Percentiles rank a stretch among this genome's conserved stretches.
phyloP scores from a whole-genome alignment of 2,329 filamentous ascomycete genomes.

The Chalaropsis thielavioides region DNA sequence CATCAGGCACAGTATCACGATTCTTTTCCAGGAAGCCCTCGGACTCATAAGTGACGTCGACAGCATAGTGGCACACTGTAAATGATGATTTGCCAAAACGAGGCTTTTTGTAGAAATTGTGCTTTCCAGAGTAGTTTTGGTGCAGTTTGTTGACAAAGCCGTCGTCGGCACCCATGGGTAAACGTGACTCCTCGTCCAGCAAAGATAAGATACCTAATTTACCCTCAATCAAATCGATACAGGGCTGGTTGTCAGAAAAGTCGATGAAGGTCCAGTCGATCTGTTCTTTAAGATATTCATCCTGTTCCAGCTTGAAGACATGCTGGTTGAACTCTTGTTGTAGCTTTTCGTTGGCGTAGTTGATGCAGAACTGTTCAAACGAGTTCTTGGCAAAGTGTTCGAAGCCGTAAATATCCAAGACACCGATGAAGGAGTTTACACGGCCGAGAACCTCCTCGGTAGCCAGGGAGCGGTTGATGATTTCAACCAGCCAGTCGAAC shows the following conservation, averaged over 20 bases:
- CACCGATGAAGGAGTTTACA: slow-evolving; percentile 85
- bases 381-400: slow-evolving; percentile 99
- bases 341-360: slow-evolving; percentile 98
- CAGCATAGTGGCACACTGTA: slow-evolving; percentile 94
- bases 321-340: slow-evolving; percentile 99
- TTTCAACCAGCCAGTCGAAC: slow-evolving; percentile 98
- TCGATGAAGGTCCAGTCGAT: slow-evolving; percentile 99
- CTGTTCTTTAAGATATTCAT: slow-evolving; percentile 89
- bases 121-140: slow-evolving; percentile 84
- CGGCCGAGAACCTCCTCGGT: slow-evolving; percentile 73
- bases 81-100: slow-evolving; percentile 95
- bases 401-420: slow-evolving; percentile 98
- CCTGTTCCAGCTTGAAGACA: slow-evolving; percentile 97
- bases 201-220: slow-evolving; percentile 87
- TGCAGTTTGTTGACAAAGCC: slow-evolving; percentile 94
- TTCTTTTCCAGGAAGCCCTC: slow-evolving; percentile 99
- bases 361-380: slow-evolving; percentile 99
- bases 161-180: slow-evolving; percentile 95
- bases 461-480: slow-evolving; percentile 81
- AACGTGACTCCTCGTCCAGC: slow-evolving; percentile 85
- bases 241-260: slow-evolving; percentile 97
- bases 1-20: slow-evolving; percentile 92
- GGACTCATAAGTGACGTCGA: slow-evolving; percentile 97
- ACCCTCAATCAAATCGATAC: slow-evolving; percentile 95
- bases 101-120: slow-evolving; percentile 97